These are phyloP conservation scores for Neurospora tetrasperma DNA, from an alignment of 495 filamentous ascomycete genomes.

Conservation along the genomic window DNA sequence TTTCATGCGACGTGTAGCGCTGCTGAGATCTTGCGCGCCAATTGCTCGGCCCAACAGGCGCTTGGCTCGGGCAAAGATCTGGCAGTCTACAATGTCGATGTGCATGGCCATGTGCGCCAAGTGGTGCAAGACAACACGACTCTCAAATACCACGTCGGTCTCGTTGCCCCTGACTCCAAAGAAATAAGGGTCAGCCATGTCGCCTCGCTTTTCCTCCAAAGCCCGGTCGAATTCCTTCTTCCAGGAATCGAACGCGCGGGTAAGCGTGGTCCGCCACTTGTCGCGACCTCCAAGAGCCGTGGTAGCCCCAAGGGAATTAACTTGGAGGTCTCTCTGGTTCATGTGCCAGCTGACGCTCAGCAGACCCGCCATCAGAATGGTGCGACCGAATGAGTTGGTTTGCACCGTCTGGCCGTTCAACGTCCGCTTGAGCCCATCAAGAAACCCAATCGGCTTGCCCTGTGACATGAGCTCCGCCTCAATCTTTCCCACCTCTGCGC, in stretches of 20 bases:
- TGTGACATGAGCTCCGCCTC: conserved; percentile 74
- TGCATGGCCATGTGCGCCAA: conserved; percentile 98
- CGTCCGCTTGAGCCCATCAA: conserved; percentile 85
- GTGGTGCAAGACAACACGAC: conserved; percentile 79
- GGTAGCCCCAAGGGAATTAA: conserved; percentile 68
- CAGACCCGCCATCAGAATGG: conserved; percentile 87
- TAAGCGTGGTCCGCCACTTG: conserved; percentile 84
- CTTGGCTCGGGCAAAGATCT: conserved; percentile 84
- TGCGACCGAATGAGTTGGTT: conserved; percentile 92
- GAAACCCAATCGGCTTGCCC: conserved; percentile 78
- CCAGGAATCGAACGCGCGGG: conserved; percentile 90
- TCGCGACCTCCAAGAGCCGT: conserved; percentile 80
- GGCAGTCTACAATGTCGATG: conserved; percentile 94
- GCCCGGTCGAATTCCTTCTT: conserved; percentile 85
- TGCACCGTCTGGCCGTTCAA: conserved; percentile 77
- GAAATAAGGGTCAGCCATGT: conserved; percentile 36
- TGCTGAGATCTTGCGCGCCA: conserved; percentile 66
- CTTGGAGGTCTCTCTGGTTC: conserved; percentile 92
- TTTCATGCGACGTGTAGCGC: conserved; percentile 76
- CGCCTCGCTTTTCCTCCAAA: conserved; percentile 35
- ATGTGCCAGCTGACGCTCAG: conserved; percentile 95
- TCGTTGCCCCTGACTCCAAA: conserved; percentile 40
- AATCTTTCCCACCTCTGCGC: conserved; percentile 76
- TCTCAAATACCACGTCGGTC: conserved; percentile 75
- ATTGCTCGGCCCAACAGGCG: conserved; percentile 80